Evolutionary conservation across 371 early-diverging fungal genomes (phyloP).

Genomic region (Saksenaea vasiformis): DNA sequence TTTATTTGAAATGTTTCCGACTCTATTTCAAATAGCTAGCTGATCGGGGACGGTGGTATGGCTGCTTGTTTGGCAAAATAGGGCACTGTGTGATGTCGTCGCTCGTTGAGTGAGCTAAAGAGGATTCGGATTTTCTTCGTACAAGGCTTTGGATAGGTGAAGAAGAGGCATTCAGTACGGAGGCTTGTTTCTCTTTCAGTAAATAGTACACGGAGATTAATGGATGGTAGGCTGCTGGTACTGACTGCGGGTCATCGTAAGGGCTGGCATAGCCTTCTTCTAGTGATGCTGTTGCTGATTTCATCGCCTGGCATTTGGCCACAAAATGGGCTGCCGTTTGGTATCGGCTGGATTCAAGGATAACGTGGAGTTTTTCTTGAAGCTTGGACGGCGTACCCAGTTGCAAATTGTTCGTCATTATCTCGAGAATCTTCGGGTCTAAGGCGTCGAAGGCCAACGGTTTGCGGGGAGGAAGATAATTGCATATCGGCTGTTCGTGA

Average conservation of each 20-base stretch:
- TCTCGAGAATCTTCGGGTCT: slow-evolving; percentile 69
- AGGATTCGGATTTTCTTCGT: neutral
- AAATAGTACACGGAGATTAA: slow-evolving; percentile 76
- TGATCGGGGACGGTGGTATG: too few relatives aligned
- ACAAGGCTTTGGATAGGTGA: neutral
- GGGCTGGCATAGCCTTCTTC: neutral
- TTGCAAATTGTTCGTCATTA: slow-evolving; percentile 82
- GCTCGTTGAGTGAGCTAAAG: neutral
- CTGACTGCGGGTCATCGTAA: slow-evolving; percentile 14
- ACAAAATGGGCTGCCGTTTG: slow-evolving; percentile 28
- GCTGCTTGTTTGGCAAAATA: too few relatives aligned
- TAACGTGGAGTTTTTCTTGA: slow-evolving; percentile 52
- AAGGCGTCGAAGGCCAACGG: slow-evolving; percentile 66
- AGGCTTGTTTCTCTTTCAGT: neutral
- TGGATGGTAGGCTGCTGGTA: slow-evolving; percentile 42
- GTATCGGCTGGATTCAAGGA: slow-evolving; percentile 49
- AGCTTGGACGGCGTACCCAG: slow-evolving; percentile 80
- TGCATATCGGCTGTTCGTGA: slow-evolving; percentile 61
- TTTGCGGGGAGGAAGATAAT: slow-evolving; percentile 66
- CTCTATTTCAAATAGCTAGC: too few relatives aligned
- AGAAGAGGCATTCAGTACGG: neutral
- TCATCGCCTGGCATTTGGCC: neutral
- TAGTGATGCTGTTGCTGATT: neutral
- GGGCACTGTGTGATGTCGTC: neutral
- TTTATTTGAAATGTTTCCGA: too few relatives aligned